These are phyloP conservation scores for Solanum dulcamara DNA, from an alignment of 257 asterid genomes.

Conservation along the genomic window DNA sequence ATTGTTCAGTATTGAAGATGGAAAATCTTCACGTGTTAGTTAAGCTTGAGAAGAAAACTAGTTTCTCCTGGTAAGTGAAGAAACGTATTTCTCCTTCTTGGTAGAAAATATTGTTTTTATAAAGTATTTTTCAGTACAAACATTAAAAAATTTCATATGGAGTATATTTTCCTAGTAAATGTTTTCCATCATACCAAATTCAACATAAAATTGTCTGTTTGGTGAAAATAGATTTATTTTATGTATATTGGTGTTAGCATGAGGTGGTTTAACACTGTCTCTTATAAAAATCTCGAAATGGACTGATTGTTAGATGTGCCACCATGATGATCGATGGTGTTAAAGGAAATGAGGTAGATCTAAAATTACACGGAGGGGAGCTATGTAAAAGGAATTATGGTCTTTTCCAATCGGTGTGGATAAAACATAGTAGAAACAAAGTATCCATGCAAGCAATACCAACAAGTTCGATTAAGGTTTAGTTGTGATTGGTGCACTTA, in stretches of 20 bases:
- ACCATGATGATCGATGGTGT: not conserved
- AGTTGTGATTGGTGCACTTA: not conserved
- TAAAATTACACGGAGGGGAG: not conserved
- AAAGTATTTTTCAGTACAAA: not conserved
- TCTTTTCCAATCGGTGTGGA: not conserved
- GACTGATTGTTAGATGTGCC: not conserved
- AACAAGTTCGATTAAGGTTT: not conserved
- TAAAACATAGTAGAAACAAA: not conserved
- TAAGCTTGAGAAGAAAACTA: not conserved
- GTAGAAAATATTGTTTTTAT: not conserved
- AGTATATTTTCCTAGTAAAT: not conserved
- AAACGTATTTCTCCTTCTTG: not conserved
- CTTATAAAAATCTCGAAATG: not conserved
- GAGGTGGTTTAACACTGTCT: not conserved
- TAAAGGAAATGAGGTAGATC: not conserved
- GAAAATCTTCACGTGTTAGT: not conserved
- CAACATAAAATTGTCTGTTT: not conserved
- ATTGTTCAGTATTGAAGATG: not conserved
- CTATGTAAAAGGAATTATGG: not conserved
- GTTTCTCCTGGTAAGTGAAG: not conserved
- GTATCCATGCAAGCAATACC: not conserved
- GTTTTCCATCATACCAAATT: not conserved
- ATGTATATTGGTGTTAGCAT: not conserved
- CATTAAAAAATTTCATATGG: not conserved
- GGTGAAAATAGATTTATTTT: not conserved